phyloP scores from a whole-genome alignment of 805 yeast species.

The Jamesozyma hellenica region DNA sequence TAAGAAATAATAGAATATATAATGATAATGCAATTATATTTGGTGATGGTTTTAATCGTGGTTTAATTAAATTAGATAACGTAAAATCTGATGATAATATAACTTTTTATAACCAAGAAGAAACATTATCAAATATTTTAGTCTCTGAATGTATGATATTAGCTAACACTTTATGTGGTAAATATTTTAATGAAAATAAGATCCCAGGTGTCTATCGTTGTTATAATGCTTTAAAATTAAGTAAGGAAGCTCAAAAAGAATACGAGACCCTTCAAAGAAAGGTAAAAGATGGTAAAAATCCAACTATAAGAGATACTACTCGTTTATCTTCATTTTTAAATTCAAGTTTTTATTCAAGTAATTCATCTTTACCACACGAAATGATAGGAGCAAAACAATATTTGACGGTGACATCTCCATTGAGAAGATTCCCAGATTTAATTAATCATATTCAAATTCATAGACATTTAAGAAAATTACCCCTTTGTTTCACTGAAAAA shows the following conservation, averaged over 20 bases:
- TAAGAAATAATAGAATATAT: constrained; percentile 24
- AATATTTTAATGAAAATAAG: constrained; percentile 33
- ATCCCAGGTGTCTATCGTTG: constrained; percentile 41
- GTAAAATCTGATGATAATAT: too few relatives aligned
- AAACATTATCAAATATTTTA: constrained; percentile 44
- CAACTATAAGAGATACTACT: constrained; percentile 34
- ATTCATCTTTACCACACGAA: constrained; percentile 40
- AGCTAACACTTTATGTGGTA: constrained; percentile 57
- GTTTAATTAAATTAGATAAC: constrained; percentile 15
- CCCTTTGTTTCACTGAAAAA: constrained; percentile 24
- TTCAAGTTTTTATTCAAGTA: constrained; percentile 41
- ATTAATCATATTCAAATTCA: constrained; percentile 72
- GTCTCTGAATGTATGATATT: constrained; percentile 81
- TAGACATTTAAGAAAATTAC: constrained; percentile 28
- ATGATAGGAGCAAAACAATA: constrained; percentile 56
- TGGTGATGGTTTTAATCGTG: constrained; percentile 29
- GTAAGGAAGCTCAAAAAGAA: constrained; percentile 19
- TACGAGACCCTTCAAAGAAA: constrained; percentile 17
- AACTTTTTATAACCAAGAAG: constrained; percentile 17
- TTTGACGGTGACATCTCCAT: constrained; percentile 78
- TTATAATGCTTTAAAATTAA: constrained; percentile 29
- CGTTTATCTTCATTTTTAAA: constrained; percentile 38
- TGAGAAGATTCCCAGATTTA: constrained; percentile 73
- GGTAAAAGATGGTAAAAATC: constrained; percentile 13
- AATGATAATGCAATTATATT: constrained; percentile 34